Conservation (phyloP, 345 rosid species). For the Ceriops decandra region DNA sequence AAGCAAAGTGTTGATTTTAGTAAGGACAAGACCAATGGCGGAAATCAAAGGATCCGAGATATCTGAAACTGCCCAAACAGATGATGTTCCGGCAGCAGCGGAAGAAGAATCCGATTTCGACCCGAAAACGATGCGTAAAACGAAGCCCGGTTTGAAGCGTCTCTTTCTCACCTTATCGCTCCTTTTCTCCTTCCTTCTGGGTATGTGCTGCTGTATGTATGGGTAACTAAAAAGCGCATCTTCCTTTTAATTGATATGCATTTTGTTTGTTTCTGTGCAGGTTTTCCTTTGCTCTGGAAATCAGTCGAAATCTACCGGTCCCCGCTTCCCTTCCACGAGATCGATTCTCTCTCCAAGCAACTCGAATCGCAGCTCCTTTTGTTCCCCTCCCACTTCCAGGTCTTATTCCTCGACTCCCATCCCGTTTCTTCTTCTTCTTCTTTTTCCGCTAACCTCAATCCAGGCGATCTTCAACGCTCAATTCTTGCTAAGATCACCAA, state of each 20-base stretch:
- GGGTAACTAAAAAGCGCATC: slow-evolving; percentile 23
- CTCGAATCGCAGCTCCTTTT: slow-evolving; percentile 40
- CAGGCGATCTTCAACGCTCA: slow-evolving; percentile 35
- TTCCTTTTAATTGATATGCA: background rate
- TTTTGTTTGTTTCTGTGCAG: slow-evolving; percentile 24
- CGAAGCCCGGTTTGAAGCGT: slow-evolving; percentile 76
- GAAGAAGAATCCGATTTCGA: background rate
- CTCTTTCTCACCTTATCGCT: slow-evolving; percentile 63
- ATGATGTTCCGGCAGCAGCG: no score
- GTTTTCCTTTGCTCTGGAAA: slow-evolving; percentile 75
- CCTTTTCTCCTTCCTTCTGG: slow-evolving; percentile 63
- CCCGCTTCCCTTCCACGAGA: slow-evolving; percentile 73
- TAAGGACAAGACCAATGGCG: background rate
- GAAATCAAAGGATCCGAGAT: background rate
- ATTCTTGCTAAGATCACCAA: slow-evolving; percentile 41
- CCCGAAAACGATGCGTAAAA: slow-evolving; percentile 51
- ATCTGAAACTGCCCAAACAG: no score
- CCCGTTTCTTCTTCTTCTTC: slow-evolving; percentile 7
- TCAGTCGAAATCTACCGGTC: slow-evolving; percentile 92
- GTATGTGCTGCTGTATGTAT: no score
- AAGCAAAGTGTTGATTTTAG: background rate
- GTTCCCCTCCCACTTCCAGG: slow-evolving; percentile 69
- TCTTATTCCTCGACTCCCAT: slow-evolving; percentile 47
- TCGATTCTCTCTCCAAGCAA: slow-evolving; percentile 51
- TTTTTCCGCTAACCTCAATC: slow-evolving; percentile 9